These are phyloP conservation scores for Podaxis rugospora DNA, from an alignment of 768 basidiomycete genomes.

Conservation along the genomic window DNA sequence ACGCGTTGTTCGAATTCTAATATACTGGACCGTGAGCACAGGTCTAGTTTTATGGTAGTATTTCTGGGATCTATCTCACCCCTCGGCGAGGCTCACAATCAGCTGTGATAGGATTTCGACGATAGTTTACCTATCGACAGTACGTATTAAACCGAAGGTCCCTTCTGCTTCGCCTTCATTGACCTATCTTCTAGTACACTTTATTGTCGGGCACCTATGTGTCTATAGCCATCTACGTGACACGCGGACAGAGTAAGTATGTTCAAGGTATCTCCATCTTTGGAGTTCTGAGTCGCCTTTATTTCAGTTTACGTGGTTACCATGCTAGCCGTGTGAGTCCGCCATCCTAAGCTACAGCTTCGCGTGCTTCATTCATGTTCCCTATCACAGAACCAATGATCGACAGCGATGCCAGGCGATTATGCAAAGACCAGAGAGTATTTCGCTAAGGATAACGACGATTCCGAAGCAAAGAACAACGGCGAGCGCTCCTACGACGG, in stretches of 20 bases:
- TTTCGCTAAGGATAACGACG: not conserved
- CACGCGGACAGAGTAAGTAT: not conserved
- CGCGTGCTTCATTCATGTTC: not conserved
- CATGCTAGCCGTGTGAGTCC: not conserved
- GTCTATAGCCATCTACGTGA: not conserved
- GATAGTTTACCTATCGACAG: not conserved
- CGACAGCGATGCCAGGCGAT: not conserved
- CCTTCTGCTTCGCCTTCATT: not conserved
- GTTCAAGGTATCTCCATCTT: not conserved
- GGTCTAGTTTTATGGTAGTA: not conserved
- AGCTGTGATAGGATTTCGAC: not conserved
- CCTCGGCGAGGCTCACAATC: not conserved
- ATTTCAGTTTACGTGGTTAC: not conserved
- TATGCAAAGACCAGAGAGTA: not conserved
- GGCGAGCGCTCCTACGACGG: not conserved
- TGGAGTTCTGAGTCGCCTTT: not conserved
- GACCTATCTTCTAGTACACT: not conserved
- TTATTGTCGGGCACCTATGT: not conserved
- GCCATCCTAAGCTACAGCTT: not conserved
- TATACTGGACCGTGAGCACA: slow-evolving; percentile 1
- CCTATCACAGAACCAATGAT: not conserved
- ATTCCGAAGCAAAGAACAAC: not conserved
- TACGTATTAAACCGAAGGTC: not conserved
- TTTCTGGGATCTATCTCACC: not conserved
- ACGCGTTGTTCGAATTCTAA: not conserved